phyloP scores from a whole-genome alignment of 2,329 filamentous ascomycete genomes.

The Fusarium temperatum region DNA sequence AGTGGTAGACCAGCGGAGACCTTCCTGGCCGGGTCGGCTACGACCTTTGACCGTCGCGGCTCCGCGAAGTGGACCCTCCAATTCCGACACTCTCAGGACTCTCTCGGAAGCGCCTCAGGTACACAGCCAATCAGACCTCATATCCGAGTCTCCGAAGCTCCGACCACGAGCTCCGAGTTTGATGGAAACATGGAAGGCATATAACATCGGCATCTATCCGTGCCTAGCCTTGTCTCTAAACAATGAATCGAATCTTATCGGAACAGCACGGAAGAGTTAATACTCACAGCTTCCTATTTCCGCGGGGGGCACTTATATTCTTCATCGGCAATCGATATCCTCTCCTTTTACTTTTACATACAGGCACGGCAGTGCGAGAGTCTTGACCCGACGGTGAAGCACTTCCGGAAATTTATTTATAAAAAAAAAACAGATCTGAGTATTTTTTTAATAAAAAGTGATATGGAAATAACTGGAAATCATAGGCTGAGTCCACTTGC shows the following conservation, averaged over 20 bases:
- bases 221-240: background rate
- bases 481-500: background rate
- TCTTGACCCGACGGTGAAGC: constrained; percentile 19
- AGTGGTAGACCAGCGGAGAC: background rate
- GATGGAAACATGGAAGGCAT: constrained; percentile 28
- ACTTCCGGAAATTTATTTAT: constrained; percentile 20
- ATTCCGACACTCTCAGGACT: background rate
- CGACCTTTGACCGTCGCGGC: constrained; percentile 19
- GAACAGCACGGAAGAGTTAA: background rate
- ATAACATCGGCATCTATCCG: constrained; percentile 9
- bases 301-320: background rate
- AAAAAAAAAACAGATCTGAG: background rate
- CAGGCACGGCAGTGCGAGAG: background rate
- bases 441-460: background rate
- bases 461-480: background rate
- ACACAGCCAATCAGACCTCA: constrained; percentile 1
- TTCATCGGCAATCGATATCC: background rate
- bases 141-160: constrained; percentile 39
- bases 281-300: background rate
- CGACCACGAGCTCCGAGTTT: constrained; percentile 30
- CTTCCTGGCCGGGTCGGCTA: constrained; percentile 5
- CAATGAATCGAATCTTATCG: background rate
- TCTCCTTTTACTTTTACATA: background rate
- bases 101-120: constrained; percentile 3
- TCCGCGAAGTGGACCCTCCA: constrained; percentile 26